Conservation (phyloP, 1,139 yeast species). For the Petasospora rhodanensis region DNA sequence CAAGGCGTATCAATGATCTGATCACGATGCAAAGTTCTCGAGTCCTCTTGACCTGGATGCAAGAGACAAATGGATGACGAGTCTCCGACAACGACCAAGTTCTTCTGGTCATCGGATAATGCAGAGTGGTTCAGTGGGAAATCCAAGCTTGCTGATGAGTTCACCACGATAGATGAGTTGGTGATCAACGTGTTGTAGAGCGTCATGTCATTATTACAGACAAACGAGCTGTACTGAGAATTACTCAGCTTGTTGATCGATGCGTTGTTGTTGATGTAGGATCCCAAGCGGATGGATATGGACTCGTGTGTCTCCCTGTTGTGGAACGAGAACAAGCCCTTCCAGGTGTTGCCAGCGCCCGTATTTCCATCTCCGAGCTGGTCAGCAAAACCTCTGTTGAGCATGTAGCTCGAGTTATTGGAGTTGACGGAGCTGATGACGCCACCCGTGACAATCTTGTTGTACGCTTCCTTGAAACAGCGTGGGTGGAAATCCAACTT, state of each 20-base stretch:
- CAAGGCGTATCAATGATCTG: slow-evolving; percentile 50
- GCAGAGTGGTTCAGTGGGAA: slow-evolving; percentile 57
- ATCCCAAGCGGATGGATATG: slow-evolving; percentile 61
- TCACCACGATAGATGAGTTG: slow-evolving; percentile 40
- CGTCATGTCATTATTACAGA: slow-evolving; percentile 78
- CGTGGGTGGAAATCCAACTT: slow-evolving; percentile 60
- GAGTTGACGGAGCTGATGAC: slow-evolving; percentile 35
- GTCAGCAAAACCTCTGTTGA: slow-evolving; percentile 26
- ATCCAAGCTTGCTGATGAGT: slow-evolving; percentile 39
- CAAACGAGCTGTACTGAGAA: slow-evolving; percentile 48
- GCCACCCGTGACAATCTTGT: slow-evolving; percentile 68
- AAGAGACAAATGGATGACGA: slow-evolving; percentile 46
- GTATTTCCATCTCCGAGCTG: slow-evolving; percentile 22
- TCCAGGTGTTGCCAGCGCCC: slow-evolving; percentile 33
- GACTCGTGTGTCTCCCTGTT: slow-evolving; percentile 43
- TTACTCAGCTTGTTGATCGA: slow-evolving; percentile 41
- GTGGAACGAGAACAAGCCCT: slow-evolving; percentile 60
- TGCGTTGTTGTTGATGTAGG: slow-evolving; percentile 82
- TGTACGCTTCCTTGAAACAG: slow-evolving; percentile 60
- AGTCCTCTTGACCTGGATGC: slow-evolving; percentile 36
- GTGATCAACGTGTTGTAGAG: slow-evolving; percentile 61
- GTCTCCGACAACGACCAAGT: slow-evolving; percentile 57
- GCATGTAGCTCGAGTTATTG: slow-evolving; percentile 9
- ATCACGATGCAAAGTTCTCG: slow-evolving; percentile 27
- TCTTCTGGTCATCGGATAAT: slow-evolving; percentile 53